Percentiles rank a stretch among this genome's conserved stretches.
phyloP scores from a whole-genome alignment of 257 asterid genomes.

The Eucommia ulmoides region DNA sequence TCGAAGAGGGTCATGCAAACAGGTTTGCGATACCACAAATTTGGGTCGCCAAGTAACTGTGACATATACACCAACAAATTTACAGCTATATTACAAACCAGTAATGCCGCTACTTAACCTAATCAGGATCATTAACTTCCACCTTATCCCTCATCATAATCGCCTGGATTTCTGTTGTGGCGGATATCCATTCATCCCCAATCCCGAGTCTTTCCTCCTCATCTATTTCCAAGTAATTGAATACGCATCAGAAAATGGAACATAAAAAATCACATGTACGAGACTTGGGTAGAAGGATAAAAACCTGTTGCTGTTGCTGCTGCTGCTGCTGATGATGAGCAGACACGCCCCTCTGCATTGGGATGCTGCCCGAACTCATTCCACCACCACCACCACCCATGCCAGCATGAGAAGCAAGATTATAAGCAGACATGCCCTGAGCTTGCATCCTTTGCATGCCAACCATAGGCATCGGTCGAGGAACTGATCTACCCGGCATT shows the following conservation, averaged over 20 bases:
- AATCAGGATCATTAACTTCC: too few species aligned
- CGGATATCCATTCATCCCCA: constrained; percentile 86
- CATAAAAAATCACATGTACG: constrained; percentile 9
- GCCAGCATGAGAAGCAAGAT: constrained; percentile 76
- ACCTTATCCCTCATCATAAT: too few species aligned
- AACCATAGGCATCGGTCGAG: constrained; percentile 70
- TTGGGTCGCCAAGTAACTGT: too few species aligned
- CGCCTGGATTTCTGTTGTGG: constrained; percentile 96
- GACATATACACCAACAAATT: too few species aligned
- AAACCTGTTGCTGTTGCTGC: constrained; percentile 39
- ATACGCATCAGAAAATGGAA: constrained; percentile 6
- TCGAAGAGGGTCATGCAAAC: too few species aligned
- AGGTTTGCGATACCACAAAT: too few species aligned
- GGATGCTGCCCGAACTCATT: constrained; percentile 68
- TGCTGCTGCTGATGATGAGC: constrained; percentile 90
- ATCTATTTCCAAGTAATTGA: constrained; percentile 30
- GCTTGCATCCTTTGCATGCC: constrained; percentile 84
- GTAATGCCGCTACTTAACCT: too few species aligned
- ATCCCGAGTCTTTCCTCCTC: constrained; percentile 86
- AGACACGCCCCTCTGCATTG: constrained; percentile 84
- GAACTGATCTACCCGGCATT: constrained; percentile 68
- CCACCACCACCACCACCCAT: constrained; percentile 69
- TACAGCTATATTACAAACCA: too few species aligned
- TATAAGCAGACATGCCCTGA: constrained; percentile 72
- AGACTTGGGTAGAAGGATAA: background rate